These are phyloP conservation scores for Arctostaphylos glauca DNA, from an alignment of 148 eudicot species.

Conservation along the genomic window DNA sequence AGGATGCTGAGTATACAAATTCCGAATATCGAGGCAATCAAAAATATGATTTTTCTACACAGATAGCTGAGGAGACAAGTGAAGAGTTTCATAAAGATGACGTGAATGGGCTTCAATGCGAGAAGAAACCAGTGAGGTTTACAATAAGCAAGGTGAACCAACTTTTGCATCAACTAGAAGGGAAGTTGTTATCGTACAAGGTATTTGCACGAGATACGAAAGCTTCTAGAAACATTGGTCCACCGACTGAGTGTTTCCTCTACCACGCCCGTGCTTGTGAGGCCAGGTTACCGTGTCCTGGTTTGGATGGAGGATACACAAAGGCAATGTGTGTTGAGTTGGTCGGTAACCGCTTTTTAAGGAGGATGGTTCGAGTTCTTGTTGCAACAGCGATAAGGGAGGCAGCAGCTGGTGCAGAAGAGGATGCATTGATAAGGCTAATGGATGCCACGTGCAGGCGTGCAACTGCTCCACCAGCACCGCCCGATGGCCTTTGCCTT, in stretches of 20 bases:
- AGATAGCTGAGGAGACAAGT: conserved; percentile 17
- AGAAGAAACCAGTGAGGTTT: conserved; percentile 54
- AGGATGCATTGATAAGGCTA: conserved; percentile 64
- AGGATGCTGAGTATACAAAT: conserved; percentile 18
- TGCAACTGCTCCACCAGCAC: conserved; percentile 99
- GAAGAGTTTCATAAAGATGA: conserved; percentile 17
- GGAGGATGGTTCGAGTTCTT: conserved; percentile 97
- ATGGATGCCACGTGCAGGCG: conserved; percentile 89
- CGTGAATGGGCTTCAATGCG: conserved; percentile 29
- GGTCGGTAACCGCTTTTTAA: conserved; percentile 90
- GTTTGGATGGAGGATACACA: conserved; percentile 40
- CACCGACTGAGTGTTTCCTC: conserved; percentile 92
- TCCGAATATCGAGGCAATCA: conserved; percentile 15
- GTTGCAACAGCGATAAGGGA: conserved; percentile 90
- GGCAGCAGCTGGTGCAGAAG: conserved; percentile 94
- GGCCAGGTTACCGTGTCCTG: conserved; percentile 51
- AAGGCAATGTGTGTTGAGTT: conserved; percentile 85
- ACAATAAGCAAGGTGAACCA: conserved; percentile 61
- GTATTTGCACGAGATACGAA: conserved; percentile 97
- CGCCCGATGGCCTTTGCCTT: conserved; percentile 95
- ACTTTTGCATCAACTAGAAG: conserved; percentile 67
- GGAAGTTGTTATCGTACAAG: conserved; percentile 79
- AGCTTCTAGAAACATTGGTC: conserved; percentile 86
- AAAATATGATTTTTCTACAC: conserved; percentile 23
- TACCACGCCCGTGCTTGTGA: conserved; percentile 85